Evolutionary conservation across 768 basidiomycete species (phyloP), one percentile per base, ranked within the genome.

Genomic region (Hericium coralloides): DNA sequence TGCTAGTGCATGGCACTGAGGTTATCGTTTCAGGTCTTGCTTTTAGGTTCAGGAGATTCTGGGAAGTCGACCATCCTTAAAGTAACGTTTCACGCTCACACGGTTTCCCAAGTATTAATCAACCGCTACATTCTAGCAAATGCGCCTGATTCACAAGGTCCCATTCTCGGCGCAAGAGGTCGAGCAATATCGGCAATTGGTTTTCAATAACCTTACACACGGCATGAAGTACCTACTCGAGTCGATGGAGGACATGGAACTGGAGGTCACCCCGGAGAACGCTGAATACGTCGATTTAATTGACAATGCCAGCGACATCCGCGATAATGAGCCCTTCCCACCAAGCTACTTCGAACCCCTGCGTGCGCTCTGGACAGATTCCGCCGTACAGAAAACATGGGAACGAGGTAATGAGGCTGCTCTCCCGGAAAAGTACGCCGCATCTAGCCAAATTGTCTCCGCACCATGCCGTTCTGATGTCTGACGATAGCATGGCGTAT

Each of bases 51-150:
- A 45, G 94, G 94, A 26, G 94, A 95, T 68, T 90, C 87, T 36
- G 94, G 94, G 22, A 98, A 97, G 72, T 91, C 89, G 6, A 97
- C 94, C 9, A 79, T 97, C 65, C 79, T 94, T 69, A 94, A 93
- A 77, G 87, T 87, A 59, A 47, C 23, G 8, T 17, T 18, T 20
- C 10, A 22, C 18, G 49, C n/a, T 22, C 43, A 22, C 22, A n/a
- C 31, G 20, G 26, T 31, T 50, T 15, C 37, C 31, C 6, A n/a
- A 38, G 18, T 23, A 38, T 36, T 17, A 4, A 52, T 14, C 14
- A 8, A 43, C 12, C 36, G 22, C n/a, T 43, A 45, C 49, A 63
- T 48, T 58, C 31, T 63, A 94, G 89, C 94, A 98, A 87, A 98
- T 98, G 95, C 85, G 94, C 39, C 76, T 97, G 39, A 97, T 99